phyloP scores from a whole-genome alignment of 768 basidiomycete species.

The Hypholoma fasciculare region DNA sequence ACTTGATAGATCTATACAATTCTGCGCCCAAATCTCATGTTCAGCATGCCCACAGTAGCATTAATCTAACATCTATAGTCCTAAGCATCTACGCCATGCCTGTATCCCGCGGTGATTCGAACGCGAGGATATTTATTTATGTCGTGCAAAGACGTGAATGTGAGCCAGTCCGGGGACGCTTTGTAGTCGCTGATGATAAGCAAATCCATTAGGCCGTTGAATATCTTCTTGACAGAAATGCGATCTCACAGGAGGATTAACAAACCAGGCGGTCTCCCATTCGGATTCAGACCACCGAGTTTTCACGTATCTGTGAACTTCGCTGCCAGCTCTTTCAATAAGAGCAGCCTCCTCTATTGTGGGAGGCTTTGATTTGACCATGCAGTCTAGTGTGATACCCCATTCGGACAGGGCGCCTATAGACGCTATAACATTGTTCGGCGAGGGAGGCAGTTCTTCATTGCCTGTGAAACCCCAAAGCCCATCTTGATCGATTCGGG shows the following conservation, averaged over 20 bases:
- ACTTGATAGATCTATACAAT: no score
- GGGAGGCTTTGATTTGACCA: conserved; percentile 52
- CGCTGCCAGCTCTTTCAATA: conserved; percentile 49
- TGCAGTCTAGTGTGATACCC: conserved; percentile 63
- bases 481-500: conserved; percentile 72
- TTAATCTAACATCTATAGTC: no score
- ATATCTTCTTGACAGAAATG: neutral
- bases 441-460: conserved; percentile 53
- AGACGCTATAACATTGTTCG: conserved; percentile 55
- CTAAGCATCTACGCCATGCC: no score
- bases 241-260: conserved; percentile 76
- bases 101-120: neutral
- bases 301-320: conserved; percentile 65
- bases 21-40: no score
- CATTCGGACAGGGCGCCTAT: conserved; percentile 69
- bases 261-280: conserved; percentile 95
- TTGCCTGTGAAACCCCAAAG: conserved; percentile 81
- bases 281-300: conserved; percentile 64
- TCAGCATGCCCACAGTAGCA: no score
- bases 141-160: conserved; percentile 82
- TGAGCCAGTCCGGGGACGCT: conserved; percentile 82
- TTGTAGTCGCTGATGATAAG: conserved; percentile 61
- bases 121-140: conserved; percentile 5
- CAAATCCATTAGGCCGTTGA: neutral
- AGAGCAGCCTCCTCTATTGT: conserved; percentile 53